These are phyloP conservation scores for Mucor mucedo DNA, from an alignment of 371 early-diverging fungal species.

Conservation along the genomic window DNA sequence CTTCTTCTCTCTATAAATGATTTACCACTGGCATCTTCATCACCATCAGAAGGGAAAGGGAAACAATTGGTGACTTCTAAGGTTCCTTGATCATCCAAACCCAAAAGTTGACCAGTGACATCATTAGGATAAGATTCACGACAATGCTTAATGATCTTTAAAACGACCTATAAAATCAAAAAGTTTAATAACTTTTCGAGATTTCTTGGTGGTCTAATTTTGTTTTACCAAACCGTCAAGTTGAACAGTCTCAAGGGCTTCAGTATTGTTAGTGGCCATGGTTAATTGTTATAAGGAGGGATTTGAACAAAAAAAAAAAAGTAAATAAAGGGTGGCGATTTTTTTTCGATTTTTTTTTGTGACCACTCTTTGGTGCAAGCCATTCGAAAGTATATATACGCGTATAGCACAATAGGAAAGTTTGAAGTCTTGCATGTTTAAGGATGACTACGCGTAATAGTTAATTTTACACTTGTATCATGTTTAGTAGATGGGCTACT, in stretches of 20 bases:
- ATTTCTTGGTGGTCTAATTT: background rate
- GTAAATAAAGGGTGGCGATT: background rate
- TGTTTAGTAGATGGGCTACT: too few relatives aligned
- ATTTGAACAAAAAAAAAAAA: background rate
- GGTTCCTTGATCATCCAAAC: conserved; percentile 81
- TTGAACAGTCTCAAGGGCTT: conserved; percentile 34
- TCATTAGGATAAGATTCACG: conserved; percentile 79
- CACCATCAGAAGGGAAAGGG: conserved; percentile 74
- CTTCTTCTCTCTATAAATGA: background rate
- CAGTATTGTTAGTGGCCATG: conserved; percentile 26
- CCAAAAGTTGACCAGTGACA: conserved; percentile 91
- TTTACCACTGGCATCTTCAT: conserved; percentile 57
- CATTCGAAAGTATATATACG: background rate
- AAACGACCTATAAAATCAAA: conserved; percentile 63
- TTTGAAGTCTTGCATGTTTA: too few relatives aligned
- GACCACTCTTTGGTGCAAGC: background rate
- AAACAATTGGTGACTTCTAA: conserved; percentile 93
- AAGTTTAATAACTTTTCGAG: background rate
- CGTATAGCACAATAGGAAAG: too few relatives aligned
- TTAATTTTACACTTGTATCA: too few relatives aligned
- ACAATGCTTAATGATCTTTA: conserved; percentile 97
- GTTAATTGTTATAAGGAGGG: background rate
- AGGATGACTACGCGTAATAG: too few relatives aligned
- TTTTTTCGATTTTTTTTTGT: conserved; percentile 2
- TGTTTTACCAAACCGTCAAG: conserved; percentile 36